Base-by-base conservation (phyloP, 75 land plant genomes). In the Gnetum montanum region DNA sequence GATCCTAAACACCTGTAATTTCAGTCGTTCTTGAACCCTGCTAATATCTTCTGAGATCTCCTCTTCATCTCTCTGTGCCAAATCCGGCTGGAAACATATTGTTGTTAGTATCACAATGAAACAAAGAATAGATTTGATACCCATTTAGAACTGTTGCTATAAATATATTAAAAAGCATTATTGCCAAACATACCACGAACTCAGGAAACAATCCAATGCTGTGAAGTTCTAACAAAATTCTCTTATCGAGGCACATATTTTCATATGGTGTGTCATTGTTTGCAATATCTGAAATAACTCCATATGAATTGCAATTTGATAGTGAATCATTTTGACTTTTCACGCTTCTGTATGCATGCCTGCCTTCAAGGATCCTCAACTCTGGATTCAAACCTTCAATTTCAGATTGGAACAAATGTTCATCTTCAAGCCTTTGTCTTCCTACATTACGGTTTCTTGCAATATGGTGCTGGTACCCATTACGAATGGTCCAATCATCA, bases 171-270 rank as follows among this genome's bases (percentile, higher is more conserved):
- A n/a, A 57, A 15, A 8, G 6, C 3, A 57, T 36, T 19, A 62
- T 28, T 27, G 15, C 4, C 13, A 49, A 1, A 41, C 49, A 49
- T 65, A 84, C 82, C 79, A 78, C 60, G 34, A 46, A 63, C 45
- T 82, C 96, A 20, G 83, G 85, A 47, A 60, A 71, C 27, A 93
- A 54, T 52, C 90, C 96, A 59, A 85, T 64, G 37, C 81, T 78
- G 31, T 73, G 76, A 55, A 85, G 71, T 72, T 93, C 98, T 62
- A 85, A 31, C 10, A 68, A 59, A 64, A 93, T 73, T 66, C 79
- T 76, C 28, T 85, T 78, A 71, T 93, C 73, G 6, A 89, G 28
- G 29, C 45, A 43, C 82, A 93, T 76, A 16, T 62, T 59, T 31
- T 71, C 60, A 59, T 76, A 92, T 49, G 68, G 69, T 28, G 37